Evolutionary conservation across 768 basidiomycete genomes (phyloP).

Genomic region (Trametes cingulata): DNA sequence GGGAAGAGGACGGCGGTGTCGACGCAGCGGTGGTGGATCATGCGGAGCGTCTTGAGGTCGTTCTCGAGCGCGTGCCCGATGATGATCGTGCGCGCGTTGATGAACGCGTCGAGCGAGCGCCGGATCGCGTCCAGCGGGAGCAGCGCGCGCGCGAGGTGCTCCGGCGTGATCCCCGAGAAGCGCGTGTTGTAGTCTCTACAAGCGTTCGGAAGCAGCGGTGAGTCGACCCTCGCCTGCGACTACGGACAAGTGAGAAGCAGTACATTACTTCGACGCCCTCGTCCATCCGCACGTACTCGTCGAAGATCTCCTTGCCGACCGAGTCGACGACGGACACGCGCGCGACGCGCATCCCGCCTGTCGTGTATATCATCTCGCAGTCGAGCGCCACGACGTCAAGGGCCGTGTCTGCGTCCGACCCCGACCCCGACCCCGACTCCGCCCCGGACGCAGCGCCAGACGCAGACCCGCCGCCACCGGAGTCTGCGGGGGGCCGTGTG

Average conservation of each 20-base stretch:
- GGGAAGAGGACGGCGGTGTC: conserved; percentile 90
- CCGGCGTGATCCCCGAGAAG: conserved; percentile 78
- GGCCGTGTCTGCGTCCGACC: conserved; percentile 37
- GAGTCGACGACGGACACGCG: conserved; percentile 89
- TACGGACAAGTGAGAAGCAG: not conserved
- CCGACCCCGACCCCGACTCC: no score
- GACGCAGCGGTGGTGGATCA: conserved; percentile 81
- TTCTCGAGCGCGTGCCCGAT: conserved; percentile 94
- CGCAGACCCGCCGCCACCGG: conserved; percentile 17
- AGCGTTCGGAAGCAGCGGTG: conserved; percentile 4
- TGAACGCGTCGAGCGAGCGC: conserved; percentile 64
- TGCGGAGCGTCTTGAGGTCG: conserved; percentile 86
- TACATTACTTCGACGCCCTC: conserved; percentile 78
- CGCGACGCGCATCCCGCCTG: conserved; percentile 88
- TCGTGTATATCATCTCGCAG: conserved; percentile 97
- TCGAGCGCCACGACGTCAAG: conserved; percentile 88
- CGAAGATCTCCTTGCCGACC: conserved; percentile 70
- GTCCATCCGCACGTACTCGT: conserved; percentile 81
- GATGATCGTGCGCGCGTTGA: conserved; percentile 80
- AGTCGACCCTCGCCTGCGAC: not conserved
- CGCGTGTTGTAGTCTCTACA: conserved; percentile 88
- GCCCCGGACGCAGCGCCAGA: no score
- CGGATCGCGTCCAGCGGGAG: conserved; percentile 69
- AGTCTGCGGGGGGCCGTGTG: conserved; percentile 31
- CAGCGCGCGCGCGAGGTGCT: conserved; percentile 57